phyloP scores from a whole-genome alignment of 768 basidiomycete genomes.

The Leccinum obscurum region DNA sequence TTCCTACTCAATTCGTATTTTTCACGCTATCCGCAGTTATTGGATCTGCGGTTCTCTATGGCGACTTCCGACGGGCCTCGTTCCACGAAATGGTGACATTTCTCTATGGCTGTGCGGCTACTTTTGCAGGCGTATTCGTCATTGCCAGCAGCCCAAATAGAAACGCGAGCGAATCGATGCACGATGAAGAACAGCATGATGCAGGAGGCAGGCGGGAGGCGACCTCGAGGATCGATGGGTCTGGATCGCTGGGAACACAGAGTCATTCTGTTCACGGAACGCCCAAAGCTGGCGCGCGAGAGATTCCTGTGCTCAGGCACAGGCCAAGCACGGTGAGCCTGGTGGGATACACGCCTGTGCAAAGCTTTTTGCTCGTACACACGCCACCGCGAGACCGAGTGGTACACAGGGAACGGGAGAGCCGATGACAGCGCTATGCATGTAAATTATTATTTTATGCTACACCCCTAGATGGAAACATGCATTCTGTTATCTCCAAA shows the following conservation, averaged over 20 bases:
- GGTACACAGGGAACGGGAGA: constrained; percentile 32
- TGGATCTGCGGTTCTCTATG: constrained; percentile 91
- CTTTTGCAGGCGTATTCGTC: constrained; percentile 86
- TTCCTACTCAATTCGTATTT: constrained; percentile 92
- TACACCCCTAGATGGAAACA: background rate
- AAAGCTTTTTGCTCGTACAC: constrained; percentile 68
- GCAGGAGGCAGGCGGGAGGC: constrained; percentile 30
- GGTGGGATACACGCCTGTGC: constrained; percentile 73
- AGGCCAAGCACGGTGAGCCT: constrained; percentile 59
- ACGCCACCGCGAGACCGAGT: constrained; percentile 58
- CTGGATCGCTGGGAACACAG: constrained; percentile 26
- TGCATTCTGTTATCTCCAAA: constrained; percentile 1
- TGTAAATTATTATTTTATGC: constrained; percentile 1
- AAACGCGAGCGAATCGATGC: constrained; percentile 28
- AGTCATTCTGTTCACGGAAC: constrained; percentile 46
- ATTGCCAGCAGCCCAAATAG: constrained; percentile 65
- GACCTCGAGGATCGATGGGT: constrained; percentile 29
- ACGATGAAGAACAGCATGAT: constrained; percentile 34
- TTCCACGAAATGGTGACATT: constrained; percentile 85
- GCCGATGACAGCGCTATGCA: background rate
- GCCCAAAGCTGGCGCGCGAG: constrained; percentile 42
- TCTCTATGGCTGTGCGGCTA: constrained; percentile 84
- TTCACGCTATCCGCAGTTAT: constrained; percentile 93
- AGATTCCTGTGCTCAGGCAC: constrained; percentile 47
- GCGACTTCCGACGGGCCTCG: constrained; percentile 82